A percentile compares a stretch with the other conserved stretches of the same genome.
Conservation (phyloP, 306 rosid genomes). For the Alnus glutinosa region DNA sequence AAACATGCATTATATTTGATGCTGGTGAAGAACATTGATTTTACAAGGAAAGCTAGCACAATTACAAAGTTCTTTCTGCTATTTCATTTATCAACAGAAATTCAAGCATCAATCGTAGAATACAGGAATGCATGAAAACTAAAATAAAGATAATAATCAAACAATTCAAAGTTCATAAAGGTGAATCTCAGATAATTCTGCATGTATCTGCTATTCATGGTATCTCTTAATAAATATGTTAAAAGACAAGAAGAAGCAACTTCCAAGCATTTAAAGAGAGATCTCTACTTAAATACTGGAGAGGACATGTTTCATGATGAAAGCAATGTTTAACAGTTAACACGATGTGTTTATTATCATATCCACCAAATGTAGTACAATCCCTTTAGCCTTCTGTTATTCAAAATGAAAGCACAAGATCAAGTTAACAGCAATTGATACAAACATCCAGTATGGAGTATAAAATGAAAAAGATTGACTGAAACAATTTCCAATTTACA, state of each 20-base stretch:
- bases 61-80: neutral
- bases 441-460: neutral
- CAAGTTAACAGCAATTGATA: neutral
- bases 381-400: neutral
- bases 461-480: neutral
- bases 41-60: neutral
- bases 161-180: neutral
- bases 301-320: neutral
- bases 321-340: neutral
- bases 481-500: neutral
- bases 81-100: neutral
- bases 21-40: neutral
- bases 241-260: neutral
- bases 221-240: neutral
- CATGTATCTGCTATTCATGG: neutral
- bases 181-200: neutral
- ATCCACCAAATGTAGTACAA: neutral
- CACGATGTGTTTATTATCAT: neutral
- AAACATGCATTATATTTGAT: neutral
- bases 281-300: neutral
- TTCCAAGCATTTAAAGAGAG: constrained; percentile 1
- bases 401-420: constrained; percentile 4
- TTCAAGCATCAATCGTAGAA: neutral
- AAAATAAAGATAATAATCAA: neutral
- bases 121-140: neutral